Evolutionary conservation across 2,329 filamentous ascomycete genomes (phyloP), one percentile per base, ranked within the genome.

Genomic region (Colletotrichum chrysophilum): DNA sequence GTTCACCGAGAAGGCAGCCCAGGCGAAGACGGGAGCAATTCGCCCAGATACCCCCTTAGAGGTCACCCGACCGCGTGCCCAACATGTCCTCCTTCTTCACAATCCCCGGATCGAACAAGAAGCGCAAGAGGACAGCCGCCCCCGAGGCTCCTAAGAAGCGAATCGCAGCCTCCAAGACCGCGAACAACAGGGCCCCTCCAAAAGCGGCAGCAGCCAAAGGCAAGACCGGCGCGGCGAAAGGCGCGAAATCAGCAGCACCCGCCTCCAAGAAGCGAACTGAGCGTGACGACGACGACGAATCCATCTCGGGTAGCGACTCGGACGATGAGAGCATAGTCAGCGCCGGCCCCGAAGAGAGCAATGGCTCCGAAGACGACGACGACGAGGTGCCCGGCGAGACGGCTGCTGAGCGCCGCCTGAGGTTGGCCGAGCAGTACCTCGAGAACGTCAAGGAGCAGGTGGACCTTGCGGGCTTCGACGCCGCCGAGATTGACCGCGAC

Each of bases 71-170:
- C 70, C 75, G 80, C 78, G 78, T 76, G 72, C 77, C 80, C 79
- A 87, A 78, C 79, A 97, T 98, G 96, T 98, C 96, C 81, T 98
- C 96, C 52, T 99, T 98, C 86, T 99, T 99, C 86, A 98, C 96
- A 67, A 88, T 94, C 52, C 96, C 97, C 7, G 94, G 94, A 55
- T 94, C 94, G 66, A 94, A 96, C 82, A 95, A 95, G 87, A 98
- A 98, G 90, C 91, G 97, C 80, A 98, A 98, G 89, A 91, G 96
- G 76, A 81, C 88, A 8, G 84, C 87, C 72, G 88, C 89, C 30
- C 82, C 87, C 18, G 89, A 92, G 66, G 85, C 84, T 7, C 89
- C 91, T 3, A 92, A 92, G 84, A 94, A 93, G 82, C 88, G 91
- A 83, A 80, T 89, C 76, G 89, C 89, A 78, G 86, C 87, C 68